Evolutionary conservation across 805 yeast species (phyloP).

Genomic region (Saccharomycopsis schoenii): DNA sequence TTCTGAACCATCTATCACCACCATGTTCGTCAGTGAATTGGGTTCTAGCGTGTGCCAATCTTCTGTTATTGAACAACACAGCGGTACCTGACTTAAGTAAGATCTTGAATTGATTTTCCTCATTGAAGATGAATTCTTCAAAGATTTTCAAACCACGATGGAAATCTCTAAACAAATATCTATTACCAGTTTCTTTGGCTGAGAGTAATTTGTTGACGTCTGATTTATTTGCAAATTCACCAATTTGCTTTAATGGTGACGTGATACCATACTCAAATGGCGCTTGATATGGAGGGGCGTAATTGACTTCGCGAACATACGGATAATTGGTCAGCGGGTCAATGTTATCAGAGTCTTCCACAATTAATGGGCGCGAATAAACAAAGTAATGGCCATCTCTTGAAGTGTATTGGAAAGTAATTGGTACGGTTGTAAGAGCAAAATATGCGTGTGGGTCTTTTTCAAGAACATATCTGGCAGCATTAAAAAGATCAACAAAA

Average conservation of each 20-base stretch:
- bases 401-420: constrained; percentile 52
- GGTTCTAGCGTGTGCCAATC: constrained; percentile 58
- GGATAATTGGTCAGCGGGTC: constrained; percentile 23
- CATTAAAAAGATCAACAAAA: constrained; percentile 62
- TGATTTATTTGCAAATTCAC: constrained; percentile 17
- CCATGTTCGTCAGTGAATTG: constrained; percentile 37
- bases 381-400: constrained; percentile 53
- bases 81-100: constrained; percentile 51
- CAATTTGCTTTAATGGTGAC: constrained; percentile 23
- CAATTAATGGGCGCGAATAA: constrained; percentile 27
- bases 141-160: constrained; percentile 49
- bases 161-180: constrained; percentile 42
- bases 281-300: constrained; percentile 79
- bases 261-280: constrained; percentile 54
- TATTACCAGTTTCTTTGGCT: constrained; percentile 31
- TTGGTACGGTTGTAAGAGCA: constrained; percentile 52
- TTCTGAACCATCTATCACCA: constrained; percentile 60
- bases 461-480: constrained; percentile 45
- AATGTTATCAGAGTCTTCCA: constrained; percentile 14
- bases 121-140: constrained; percentile 45
- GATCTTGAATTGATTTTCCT: constrained; percentile 43
- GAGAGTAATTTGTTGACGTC: constrained; percentile 18
- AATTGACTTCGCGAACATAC: constrained; percentile 49
- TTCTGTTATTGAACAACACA: constrained; percentile 60
- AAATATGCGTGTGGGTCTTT: constrained; percentile 52